These are phyloP conservation scores for Gloeophyllum trabeum DNA, from an alignment of 768 basidiomycete species.

Conservation along the genomic window DNA sequence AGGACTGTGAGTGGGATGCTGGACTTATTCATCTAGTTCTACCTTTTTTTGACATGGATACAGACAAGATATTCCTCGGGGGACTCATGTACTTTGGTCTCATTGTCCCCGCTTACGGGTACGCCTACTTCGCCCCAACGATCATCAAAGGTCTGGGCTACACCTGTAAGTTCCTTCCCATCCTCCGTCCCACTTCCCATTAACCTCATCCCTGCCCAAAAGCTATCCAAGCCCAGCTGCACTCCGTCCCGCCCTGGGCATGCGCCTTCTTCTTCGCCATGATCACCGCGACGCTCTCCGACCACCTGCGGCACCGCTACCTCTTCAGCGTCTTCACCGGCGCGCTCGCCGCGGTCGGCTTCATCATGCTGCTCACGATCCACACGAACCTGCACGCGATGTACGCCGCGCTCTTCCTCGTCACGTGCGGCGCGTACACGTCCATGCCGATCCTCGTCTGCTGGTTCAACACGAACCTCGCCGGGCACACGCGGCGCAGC, in stretches of 20 bases:
- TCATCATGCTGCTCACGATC: constrained; percentile 8
- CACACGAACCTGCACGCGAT: constrained; percentile 8
- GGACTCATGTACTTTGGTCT: constrained; percentile 11
- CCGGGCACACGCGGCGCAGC: constrained; percentile 13
- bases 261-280: constrained; percentile 14
- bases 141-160: constrained; percentile 8
- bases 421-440: constrained; percentile 9
- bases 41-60: background rate
- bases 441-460: constrained; percentile 13
- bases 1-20: constrained; percentile 13
- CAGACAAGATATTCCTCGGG: constrained; percentile 9
- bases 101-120: constrained; percentile 7
- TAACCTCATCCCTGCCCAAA: constrained; percentile 11
- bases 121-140: constrained; percentile 13
- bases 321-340: constrained; percentile 9
- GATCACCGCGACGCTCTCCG: constrained; percentile 11
- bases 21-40: background rate
- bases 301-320: constrained; percentile 12
- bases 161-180: background rate
- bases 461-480: constrained; percentile 13
- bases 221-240: constrained; percentile 15
- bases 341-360: constrained; percentile 8
- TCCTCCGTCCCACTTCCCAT: background rate
- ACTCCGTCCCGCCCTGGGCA: constrained; percentile 19
- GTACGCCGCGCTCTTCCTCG: constrained; percentile 12